Base-by-base conservation (phyloP, 1,284 basidiomycete genomes). In the Rhodotorula sp. region DNA sequence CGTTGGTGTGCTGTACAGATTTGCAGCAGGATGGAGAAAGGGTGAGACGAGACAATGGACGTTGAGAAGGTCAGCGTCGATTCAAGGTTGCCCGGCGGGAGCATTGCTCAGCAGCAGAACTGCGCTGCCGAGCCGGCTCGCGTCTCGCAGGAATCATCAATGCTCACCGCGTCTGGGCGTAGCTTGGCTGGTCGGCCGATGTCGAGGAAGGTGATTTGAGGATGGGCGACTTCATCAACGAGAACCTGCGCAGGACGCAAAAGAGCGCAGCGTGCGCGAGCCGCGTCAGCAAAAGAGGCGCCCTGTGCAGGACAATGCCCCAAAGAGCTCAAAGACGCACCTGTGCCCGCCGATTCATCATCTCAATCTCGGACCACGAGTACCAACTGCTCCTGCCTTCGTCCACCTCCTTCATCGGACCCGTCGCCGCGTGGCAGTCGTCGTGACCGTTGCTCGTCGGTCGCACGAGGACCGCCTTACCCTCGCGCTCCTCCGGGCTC, bases 391-490 rank as follows among this genome's bases (percentile, higher is more conserved):
- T 55, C 54, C 27, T 34, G 9, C 27, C 42, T 34, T 14, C 42
- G n/a, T 66, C 57, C 23, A 34, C 58, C 25, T 42, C 52, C 4
- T 13, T 4, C n/a, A 62, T 17, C 34, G 65, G 65, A 4, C 44
- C 17, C 10, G 3, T 7, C 8, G 49, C 45, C 17, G 2, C 13
- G 21, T 48, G 53, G 12, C 65, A 66, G 23, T 61, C 52, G 17
- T 66, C 50, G 25, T 66, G 65, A 8, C 65, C 65, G 52, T 45
- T 60, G 10, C 27, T 61, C 50, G 58, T 59, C 50, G 58, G 52
- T 2, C 65, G 13, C 7, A 66, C 45, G 23, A 66, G 1, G 19
- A 66, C 45, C 52, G 49, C 41, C 52, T 59, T 61, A 13, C 52
- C 52, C 14, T 19, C 23, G 52, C 17, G 21, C 27, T 66, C 65